phyloP scores from a whole-genome alignment of 805 yeast genomes.

The Kluyveromyces lactis region DNA sequence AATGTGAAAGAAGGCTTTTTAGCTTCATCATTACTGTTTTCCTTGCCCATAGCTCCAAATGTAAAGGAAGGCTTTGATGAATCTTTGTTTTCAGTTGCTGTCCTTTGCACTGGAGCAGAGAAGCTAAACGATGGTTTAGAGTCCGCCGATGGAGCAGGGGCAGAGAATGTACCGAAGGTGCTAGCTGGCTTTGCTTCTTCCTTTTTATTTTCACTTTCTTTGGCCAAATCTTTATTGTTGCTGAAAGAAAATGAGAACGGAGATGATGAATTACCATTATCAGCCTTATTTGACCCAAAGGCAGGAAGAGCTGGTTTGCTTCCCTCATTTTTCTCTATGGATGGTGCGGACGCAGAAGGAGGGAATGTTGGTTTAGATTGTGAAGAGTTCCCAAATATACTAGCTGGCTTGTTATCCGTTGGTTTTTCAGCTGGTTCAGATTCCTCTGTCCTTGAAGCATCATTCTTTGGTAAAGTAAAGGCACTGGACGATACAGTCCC shows the following conservation, averaged over 20 bases:
- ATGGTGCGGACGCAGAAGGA: constrained; percentile 2
- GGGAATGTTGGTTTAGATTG: background rate
- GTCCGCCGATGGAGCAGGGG: background rate
- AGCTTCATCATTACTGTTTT: constrained; percentile 5
- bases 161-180: background rate
- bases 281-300: constrained; percentile 1
- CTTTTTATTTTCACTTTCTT: background rate
- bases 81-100: constrained; percentile 1
- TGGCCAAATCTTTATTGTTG: too few species aligned
- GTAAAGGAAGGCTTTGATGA: constrained; percentile 6
- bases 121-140: background rate
- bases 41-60: constrained; percentile 4
- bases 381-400: background rate
- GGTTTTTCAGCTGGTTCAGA: constrained; percentile 2
- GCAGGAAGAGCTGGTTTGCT: background rate
- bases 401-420: background rate
- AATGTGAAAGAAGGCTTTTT: constrained; percentile 24
- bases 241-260: background rate
- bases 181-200: background rate
- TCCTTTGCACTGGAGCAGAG: background rate
- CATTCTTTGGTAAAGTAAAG: constrained; percentile 25
- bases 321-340: too few species aligned
- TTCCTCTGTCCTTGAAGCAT: background rate
- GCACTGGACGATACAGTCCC: constrained; percentile 29
- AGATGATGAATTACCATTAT: background rate